Base-by-base conservation (phyloP, 768 basidiomycete species). In the Scleroderma citrinum region DNA sequence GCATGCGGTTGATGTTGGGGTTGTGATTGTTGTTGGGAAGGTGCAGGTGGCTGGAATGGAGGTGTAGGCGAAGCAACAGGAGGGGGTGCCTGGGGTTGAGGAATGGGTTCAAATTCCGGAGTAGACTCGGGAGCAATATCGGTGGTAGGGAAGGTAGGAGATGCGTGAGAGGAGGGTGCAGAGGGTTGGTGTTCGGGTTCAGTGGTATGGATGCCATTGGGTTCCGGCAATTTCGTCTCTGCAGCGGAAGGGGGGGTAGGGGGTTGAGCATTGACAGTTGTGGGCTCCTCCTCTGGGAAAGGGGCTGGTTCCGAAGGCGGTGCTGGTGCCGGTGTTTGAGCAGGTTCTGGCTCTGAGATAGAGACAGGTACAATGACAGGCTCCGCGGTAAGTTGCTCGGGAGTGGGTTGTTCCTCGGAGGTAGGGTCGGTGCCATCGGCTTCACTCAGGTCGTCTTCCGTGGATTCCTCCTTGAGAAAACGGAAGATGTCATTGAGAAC, bases 401-500 rank as follows among this genome's bases (percentile, higher is more conserved):
- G 59, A n/a, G 40, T 11, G 40, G 40, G 26, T 16, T 20, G 40
- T 42, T 42, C 20, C 24, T 68, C 53, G 39, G 69, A 5, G 26
- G 26, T 58, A 8, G 59, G 30, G 7, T 63, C 59, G 23, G 65
- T 69, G 16, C 67, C 71, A 30, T 73, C 68, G 31, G 76, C 54
- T 46, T 77, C 83, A 53, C 67, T 71, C 63, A 64, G 77, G 40
- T 87, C 88, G 48, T 90, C 92, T 56, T 92, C 92, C 47, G 89
- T 84, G 7, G 80, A 72, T 63, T 97, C 93, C 72, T 97, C 96
- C 75, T 96, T 97, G 55, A 99, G 76, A 78, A 96, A 98, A 52
- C 96, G 88, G 84, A 98, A 99, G 74, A 98, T 97, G 73, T 99
- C 96, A 71, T 99, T 99, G 71, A 99, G 84, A 56, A 99, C 96